These are phyloP conservation scores for Capronia coronata DNA, from an alignment of 2,329 filamentous ascomycete genomes.

Conservation along the genomic window DNA sequence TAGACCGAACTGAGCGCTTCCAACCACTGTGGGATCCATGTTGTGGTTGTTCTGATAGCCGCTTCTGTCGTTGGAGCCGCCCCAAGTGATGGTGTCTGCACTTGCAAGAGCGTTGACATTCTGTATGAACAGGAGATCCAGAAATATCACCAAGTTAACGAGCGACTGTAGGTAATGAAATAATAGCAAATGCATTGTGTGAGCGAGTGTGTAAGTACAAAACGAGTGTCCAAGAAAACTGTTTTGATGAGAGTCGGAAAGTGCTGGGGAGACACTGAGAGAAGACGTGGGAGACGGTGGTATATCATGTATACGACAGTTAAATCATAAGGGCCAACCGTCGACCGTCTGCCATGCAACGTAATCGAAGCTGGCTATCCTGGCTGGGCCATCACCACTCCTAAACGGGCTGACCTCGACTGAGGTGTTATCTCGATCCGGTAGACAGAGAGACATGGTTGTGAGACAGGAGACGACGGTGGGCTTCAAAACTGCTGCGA, in stretches of 20 bases:
- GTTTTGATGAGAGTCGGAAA: constrained; percentile 3
- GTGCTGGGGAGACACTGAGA: background rate
- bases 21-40: constrained; percentile 55
- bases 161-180: constrained; percentile 7
- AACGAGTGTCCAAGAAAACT: constrained; percentile 5
- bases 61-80: constrained; percentile 21
- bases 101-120: constrained; percentile 15
- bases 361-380: background rate
- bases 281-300: background rate
- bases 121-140: constrained; percentile 10
- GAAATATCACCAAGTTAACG: constrained; percentile 9
- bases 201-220: constrained; percentile 10
- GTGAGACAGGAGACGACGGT: background rate
- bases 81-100: constrained; percentile 25
- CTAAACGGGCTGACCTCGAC: background rate
- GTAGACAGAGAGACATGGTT: background rate
- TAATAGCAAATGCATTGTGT: constrained; percentile 7
- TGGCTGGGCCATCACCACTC: background rate
- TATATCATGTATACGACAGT: constrained; percentile 1
- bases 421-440: background rate
- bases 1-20: constrained; percentile 45
- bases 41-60: constrained; percentile 48
- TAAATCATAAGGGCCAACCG: background rate
- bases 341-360: background rate
- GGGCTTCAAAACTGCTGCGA: no score